Percentiles rank a stretch among this genome's conserved stretches.
Conservation (phyloP, 2,329 filamentous ascomycete species). For the Lasiodiplodia sp. region DNA sequence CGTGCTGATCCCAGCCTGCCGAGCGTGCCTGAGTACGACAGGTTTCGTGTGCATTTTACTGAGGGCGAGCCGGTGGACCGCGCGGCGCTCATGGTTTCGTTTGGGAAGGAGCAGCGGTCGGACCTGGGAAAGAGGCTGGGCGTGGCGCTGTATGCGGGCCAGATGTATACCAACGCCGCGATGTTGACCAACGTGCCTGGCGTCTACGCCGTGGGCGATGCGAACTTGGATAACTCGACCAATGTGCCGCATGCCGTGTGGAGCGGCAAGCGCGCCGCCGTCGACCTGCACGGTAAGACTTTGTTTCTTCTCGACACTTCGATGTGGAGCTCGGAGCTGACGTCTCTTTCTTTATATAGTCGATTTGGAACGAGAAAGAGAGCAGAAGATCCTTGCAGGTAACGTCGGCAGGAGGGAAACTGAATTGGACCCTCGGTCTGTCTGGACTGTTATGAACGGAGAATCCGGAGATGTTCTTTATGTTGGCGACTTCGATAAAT, state of each 20-base stretch:
- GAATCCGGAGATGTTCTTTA: constrained; percentile 6
- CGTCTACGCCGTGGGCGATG: constrained; percentile 18
- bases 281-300: constrained; percentile 14
- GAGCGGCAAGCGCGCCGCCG: constrained; percentile 19
- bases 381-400: background rate
- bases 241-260: constrained; percentile 19
- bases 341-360: background rate
- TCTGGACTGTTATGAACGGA: constrained; percentile 10
- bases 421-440: background rate
- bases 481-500: constrained; percentile 1
- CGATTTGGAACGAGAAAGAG: background rate
- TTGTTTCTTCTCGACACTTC: background rate
- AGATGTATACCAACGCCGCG: constrained; percentile 3
- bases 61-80: constrained; percentile 14
- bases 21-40: background rate
- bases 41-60: constrained; percentile 3
- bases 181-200: constrained; percentile 21
- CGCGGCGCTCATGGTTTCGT: background rate
- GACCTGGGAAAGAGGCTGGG: background rate
- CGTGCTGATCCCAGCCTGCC: constrained; percentile 2
- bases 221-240: constrained; percentile 22
- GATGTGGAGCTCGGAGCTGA: background rate
- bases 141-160: constrained; percentile 3
- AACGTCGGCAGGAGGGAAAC: background rate
- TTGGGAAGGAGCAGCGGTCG: constrained; percentile 19